Conservation (phyloP, 768 basidiomycete species). For the Tylopilus plumbeoviolaceoides region DNA sequence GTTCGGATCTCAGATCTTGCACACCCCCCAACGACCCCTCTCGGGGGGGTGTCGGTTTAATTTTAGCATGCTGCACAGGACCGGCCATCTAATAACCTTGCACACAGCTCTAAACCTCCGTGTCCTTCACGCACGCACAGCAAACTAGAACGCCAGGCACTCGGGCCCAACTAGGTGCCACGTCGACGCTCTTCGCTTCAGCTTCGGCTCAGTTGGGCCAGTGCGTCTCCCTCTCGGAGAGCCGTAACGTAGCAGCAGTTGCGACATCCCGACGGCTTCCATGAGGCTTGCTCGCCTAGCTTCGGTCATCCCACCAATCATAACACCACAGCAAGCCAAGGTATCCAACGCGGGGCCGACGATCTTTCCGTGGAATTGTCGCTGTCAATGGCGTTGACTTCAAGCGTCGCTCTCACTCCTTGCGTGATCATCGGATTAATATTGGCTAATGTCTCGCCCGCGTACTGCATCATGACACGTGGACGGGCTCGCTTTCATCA, state of each 20-base stretch:
- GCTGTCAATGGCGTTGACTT: no score
- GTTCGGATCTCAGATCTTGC: constrained; percentile 12
- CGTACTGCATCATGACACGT: neutral
- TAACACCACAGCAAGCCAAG: neutral
- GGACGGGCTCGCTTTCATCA: no score
- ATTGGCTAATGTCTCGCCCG: neutral
- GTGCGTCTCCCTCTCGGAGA: neutral
- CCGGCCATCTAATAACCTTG: neutral
- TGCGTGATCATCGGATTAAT: neutral
- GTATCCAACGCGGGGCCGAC: neutral
- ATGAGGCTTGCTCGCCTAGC: neutral
- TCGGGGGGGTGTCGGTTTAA: neutral
- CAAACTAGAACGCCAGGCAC: neutral
- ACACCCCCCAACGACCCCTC: constrained; percentile 10
- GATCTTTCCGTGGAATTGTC: neutral
- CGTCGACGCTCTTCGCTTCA: neutral
- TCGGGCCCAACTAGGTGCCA: neutral
- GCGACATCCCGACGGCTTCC: no score
- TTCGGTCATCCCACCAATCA: neutral
- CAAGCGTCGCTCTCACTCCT: neutral
- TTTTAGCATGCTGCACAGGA: neutral
- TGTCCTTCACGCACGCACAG: no score
- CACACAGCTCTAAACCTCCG: neutral
- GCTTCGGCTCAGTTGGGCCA: neutral
- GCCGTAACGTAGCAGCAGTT: no score